Evolutionary conservation across 768 basidiomycete species (phyloP).

Genomic region (Agaricus subrufescens): DNA sequence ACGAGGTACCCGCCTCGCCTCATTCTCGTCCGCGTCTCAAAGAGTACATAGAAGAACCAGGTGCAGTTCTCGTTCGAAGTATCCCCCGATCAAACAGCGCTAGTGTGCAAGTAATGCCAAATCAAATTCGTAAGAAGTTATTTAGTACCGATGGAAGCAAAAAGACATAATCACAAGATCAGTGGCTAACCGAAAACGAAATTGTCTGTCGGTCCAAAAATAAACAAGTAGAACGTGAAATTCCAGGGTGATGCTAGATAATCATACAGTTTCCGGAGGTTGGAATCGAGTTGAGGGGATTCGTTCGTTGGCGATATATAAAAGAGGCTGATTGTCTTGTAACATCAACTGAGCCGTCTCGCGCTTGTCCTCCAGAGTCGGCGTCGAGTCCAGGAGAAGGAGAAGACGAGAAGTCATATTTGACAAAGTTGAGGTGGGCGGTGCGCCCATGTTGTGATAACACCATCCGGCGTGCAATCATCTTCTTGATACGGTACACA

Average conservation of each 20-base stretch:
- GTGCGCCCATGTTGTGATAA: constrained; percentile 4
- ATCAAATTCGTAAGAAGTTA: neutral
- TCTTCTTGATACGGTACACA: constrained; percentile 7
- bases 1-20: neutral
- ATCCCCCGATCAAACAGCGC: neutral
- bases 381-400: constrained; percentile 1
- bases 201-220: neutral
- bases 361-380: neutral
- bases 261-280: no score
- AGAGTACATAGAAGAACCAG: neutral
- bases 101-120: no score
- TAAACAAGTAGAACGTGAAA: neutral
- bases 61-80: neutral
- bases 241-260: neutral
- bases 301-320: constrained; percentile 1
- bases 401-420: constrained; percentile 8
- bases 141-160: neutral
- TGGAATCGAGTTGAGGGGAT: neutral
- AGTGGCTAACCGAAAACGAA: neutral
- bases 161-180: neutral
- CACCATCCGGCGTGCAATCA: constrained; percentile 8
- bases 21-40: no score
- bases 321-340: constrained; percentile 10
- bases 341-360: constrained; percentile 3
- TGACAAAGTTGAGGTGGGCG: constrained; percentile 5